Conservation (phyloP, 1,139 yeast species). For the Sugiyamaella sp. region DNA sequence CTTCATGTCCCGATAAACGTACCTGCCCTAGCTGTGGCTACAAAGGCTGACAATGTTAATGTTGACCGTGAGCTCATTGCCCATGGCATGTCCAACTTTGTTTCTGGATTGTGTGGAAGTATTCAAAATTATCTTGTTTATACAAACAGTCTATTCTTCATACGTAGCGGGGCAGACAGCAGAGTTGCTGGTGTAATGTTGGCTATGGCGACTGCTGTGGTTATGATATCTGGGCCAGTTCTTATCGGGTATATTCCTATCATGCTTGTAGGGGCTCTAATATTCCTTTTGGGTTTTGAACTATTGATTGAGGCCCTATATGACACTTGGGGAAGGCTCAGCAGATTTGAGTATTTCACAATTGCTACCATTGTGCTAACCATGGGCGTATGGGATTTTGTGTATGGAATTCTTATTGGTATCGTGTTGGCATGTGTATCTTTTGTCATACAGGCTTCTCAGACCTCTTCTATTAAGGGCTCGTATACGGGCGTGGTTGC, state of each 20-base stretch:
- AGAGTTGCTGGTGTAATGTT: conserved; percentile 84
- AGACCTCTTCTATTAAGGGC: conserved; percentile 78
- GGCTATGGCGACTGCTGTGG: conserved; percentile 75
- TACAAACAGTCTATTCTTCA: conserved; percentile 88
- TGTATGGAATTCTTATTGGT: conserved; percentile 88
- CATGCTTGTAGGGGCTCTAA: conserved; percentile 91
- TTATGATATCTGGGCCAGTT: conserved; percentile 87
- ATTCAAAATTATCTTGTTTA: conserved; percentile 93
- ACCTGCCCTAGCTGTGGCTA: conserved; percentile 92
- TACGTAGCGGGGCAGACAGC: conserved; percentile 92
- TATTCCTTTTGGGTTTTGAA: conserved; percentile 88
- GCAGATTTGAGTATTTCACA: conserved; percentile 78
- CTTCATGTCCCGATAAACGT: conserved; percentile 96
- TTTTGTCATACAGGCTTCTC: conserved; percentile 88
- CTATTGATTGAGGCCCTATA: conserved; percentile 79
- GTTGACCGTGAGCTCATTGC: conserved; percentile 93
- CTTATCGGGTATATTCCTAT: conserved; percentile 95
- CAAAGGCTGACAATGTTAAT: conserved; percentile 77
- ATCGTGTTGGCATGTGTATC: conserved; percentile 88
- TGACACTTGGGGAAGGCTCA: conserved; percentile 81
- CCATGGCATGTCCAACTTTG: conserved; percentile 88
- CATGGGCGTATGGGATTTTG: conserved; percentile 97
- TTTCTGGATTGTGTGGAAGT: conserved; percentile 83
- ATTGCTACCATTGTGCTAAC: conserved; percentile 81
- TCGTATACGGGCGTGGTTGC: conserved; percentile 88